These are phyloP conservation scores for Penicillium paneum DNA, from an alignment of 2,329 filamentous ascomycete species.

Conservation along the genomic window DNA sequence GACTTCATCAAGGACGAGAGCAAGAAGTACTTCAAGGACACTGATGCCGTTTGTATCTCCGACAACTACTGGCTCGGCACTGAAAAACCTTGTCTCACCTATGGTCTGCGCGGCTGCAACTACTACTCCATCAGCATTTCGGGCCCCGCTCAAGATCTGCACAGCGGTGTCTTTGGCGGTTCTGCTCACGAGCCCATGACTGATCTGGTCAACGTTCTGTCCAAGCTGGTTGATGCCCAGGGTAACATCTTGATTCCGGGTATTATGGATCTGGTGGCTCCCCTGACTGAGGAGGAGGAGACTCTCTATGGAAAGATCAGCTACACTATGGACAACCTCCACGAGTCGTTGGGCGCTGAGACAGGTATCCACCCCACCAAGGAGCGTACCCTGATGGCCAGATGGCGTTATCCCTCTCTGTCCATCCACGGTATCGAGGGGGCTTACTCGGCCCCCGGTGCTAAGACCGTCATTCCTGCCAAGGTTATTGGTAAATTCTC, in stretches of 20 bases:
- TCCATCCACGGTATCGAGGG: constrained; percentile 94
- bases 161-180: constrained; percentile 95
- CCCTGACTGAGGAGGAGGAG: constrained; percentile 81
- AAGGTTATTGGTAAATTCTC: constrained; percentile 99
- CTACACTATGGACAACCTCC: constrained; percentile 94
- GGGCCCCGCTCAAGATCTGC: constrained; percentile 87
- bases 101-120: constrained; percentile 94
- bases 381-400: constrained; percentile 88
- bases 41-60: constrained; percentile 95
- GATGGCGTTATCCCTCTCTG: constrained; percentile 92
- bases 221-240: constrained; percentile 78
- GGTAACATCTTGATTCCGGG: constrained; percentile 95
- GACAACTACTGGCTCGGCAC: constrained; percentile 99
- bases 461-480: constrained; percentile 97
- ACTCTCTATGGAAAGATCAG: constrained; percentile 83
- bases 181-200: constrained; percentile 99
- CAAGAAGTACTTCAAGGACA: constrained; percentile 91
- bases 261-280: constrained; percentile 87
- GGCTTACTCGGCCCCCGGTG: constrained; percentile 86
- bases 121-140: constrained; percentile 93
- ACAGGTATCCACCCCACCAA: constrained; percentile 86
- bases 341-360: constrained; percentile 84
- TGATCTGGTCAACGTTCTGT: constrained; percentile 79
- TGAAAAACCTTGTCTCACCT: constrained; percentile 96
- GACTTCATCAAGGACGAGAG: constrained; percentile 90